Conservation (phyloP, 805 yeast species). For the Metschnikowia arizonensis region DNA sequence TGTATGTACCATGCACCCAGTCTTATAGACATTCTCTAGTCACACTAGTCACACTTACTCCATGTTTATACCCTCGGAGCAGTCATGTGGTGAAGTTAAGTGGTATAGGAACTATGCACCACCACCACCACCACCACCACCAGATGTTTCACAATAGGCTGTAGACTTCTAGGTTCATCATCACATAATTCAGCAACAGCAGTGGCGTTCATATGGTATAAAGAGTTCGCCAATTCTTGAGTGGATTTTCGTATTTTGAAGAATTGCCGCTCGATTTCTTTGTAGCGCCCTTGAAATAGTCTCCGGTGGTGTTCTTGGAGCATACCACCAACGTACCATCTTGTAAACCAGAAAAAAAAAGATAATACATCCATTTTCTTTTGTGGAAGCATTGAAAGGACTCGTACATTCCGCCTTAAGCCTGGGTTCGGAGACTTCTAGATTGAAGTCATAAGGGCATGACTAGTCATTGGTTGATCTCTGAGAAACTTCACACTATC, state of each 20-base stretch:
- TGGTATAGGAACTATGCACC: too few species aligned
- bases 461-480: too few species aligned
- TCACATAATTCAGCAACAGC: conserved; percentile 94
- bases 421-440: conserved; percentile 5
- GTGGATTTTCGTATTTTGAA: conserved; percentile 32
- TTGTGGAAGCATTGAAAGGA: conserved; percentile 75
- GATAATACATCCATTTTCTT: conserved; percentile 92
- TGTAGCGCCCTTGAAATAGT: conserved; percentile 13
- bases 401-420: conserved; percentile 46
- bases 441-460: too few species aligned
- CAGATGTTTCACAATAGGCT: too few species aligned
- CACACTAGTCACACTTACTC: too few species aligned
- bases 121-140: too few species aligned
- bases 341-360: conserved; percentile 71
- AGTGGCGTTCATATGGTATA: conserved; percentile 56
- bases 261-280: conserved; percentile 54
- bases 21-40: too few species aligned
- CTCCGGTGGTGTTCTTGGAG: conserved; percentile 87
- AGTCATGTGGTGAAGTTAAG: too few species aligned
- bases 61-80: too few species aligned
- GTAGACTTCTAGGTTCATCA: too few species aligned
- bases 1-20: too few species aligned
- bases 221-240: conserved; percentile 50
- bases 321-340: conserved; percentile 82
- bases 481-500: too few species aligned